Conservation (phyloP, 2,329 filamentous ascomycete species). For the Colletotrichum gloeosporioides region DNA sequence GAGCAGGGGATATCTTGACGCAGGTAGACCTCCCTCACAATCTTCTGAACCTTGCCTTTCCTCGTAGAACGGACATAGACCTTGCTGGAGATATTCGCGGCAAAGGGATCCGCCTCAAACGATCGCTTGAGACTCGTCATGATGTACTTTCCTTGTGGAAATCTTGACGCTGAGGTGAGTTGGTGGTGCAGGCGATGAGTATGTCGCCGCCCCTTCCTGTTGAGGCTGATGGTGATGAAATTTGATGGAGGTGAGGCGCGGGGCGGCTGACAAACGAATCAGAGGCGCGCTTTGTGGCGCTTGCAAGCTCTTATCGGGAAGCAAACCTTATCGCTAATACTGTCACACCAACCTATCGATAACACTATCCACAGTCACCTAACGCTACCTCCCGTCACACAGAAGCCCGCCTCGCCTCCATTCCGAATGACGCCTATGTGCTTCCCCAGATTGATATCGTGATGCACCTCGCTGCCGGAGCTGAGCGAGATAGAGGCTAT, state of each 20-base stretch:
- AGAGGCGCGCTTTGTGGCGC: slow-evolving; percentile 5
- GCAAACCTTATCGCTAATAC: slow-evolving; percentile 21
- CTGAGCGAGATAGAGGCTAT: not conserved
- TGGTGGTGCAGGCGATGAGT: not conserved
- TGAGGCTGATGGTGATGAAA: slow-evolving; percentile 10
- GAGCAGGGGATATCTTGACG: slow-evolving; percentile 97
- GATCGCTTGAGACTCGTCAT: slow-evolving; percentile 73
- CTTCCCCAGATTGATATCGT: not conserved
- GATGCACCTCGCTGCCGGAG: not conserved
- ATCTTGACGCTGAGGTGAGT: not conserved
- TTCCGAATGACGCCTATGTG: not conserved
- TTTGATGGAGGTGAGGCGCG: slow-evolving; percentile 15
- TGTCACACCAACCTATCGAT: not conserved
- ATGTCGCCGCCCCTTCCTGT: not conserved
- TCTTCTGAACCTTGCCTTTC: slow-evolving; percentile 97
- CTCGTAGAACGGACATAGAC: slow-evolving; percentile 94
- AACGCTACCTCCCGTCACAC: not conserved
- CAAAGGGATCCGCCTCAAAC: slow-evolving; percentile 55
- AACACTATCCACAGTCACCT: not conserved
- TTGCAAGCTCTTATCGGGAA: not conserved
- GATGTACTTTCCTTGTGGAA: slow-evolving; percentile 20
- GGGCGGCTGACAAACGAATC: slow-evolving; percentile 24
- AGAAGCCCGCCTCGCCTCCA: not conserved
- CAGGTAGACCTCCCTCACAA: slow-evolving; percentile 94
- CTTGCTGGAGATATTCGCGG: slow-evolving; percentile 89